Evolutionary conservation across 805 yeast species (phyloP).

Genomic region (Ogataea methylovora): DNA sequence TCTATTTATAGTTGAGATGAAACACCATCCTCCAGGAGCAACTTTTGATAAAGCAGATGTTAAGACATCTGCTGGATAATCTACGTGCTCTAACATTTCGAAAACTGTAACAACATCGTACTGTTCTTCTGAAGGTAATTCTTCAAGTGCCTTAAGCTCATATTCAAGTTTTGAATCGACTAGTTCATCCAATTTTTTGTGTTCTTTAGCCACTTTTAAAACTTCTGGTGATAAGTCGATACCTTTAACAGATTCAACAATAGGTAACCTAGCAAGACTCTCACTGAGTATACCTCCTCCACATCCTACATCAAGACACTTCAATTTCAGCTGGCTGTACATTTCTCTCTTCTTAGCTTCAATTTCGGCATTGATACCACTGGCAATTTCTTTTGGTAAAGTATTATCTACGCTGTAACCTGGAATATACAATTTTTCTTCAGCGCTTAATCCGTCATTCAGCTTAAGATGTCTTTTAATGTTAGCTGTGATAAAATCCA

Average conservation of each 20-base stretch:
- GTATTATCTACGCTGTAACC: slow-evolving; percentile 60
- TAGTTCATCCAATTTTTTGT: slow-evolving; percentile 58
- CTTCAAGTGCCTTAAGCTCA: slow-evolving; percentile 55
- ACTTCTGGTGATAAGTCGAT: slow-evolving; percentile 84
- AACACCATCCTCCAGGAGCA: slow-evolving; percentile 75
- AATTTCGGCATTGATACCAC: slow-evolving; percentile 42
- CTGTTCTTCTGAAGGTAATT: slow-evolving; percentile 32
- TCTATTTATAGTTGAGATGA: slow-evolving; percentile 87
- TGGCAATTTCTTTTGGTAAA: slow-evolving; percentile 49
- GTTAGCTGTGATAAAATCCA: slow-evolving; percentile 76
- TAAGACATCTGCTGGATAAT: slow-evolving; percentile 69
- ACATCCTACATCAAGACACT: slow-evolving; percentile 86
- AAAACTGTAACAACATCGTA: slow-evolving; percentile 84
- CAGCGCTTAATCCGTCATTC: slow-evolving; percentile 29
- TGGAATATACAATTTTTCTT: slow-evolving; percentile 57
- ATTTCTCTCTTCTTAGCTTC: slow-evolving; percentile 35
- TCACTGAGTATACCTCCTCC: slow-evolving; percentile 97
- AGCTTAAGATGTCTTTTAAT: slow-evolving; percentile 37
- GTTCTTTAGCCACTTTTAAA: slow-evolving; percentile 68
- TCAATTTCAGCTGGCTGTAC: slow-evolving; percentile 29
- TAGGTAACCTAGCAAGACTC: slow-evolving; percentile 69
- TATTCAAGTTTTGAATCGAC: slow-evolving; percentile 46
- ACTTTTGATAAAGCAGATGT: slow-evolving; percentile 61
- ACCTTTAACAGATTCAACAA: slow-evolving; percentile 61
- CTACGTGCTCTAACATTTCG: slow-evolving; percentile 94